Conservation (phyloP, 1,139 yeast genomes). For the Nakaseomyces bracarensis region DNA sequence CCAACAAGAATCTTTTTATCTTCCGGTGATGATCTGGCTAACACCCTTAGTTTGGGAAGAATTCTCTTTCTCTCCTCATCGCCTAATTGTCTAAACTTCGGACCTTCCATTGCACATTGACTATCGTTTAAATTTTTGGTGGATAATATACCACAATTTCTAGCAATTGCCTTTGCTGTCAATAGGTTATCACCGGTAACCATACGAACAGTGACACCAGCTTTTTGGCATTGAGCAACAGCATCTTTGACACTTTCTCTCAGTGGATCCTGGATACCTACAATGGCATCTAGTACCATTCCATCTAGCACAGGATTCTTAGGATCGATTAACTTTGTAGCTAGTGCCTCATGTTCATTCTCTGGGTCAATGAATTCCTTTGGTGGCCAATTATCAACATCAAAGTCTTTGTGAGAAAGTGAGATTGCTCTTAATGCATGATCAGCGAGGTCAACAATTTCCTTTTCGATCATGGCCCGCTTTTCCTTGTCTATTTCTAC, state of each 20-base stretch:
- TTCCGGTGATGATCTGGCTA: constrained; percentile 93
- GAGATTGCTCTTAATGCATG: constrained; percentile 81
- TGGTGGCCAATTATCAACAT: constrained; percentile 59
- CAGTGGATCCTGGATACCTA: constrained; percentile 92
- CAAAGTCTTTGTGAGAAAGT: constrained; percentile 67
- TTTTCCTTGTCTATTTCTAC: constrained; percentile 25
- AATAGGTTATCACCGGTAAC: constrained; percentile 91
- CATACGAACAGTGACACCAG: constrained; percentile 95
- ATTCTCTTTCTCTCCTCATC: constrained; percentile 48
- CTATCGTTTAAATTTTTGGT: constrained; percentile 46
- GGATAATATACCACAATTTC: constrained; percentile 70
- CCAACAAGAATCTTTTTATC: constrained; percentile 84
- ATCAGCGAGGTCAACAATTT: constrained; percentile 59
- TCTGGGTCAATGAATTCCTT: constrained; percentile 33
- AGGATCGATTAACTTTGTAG: constrained; percentile 39
- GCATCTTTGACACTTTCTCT: constrained; percentile 88
- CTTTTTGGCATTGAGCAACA: constrained; percentile 71
- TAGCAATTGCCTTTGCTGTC: constrained; percentile 87
- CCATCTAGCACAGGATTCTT: constrained; percentile 14
- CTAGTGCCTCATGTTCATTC: constrained; percentile 38
- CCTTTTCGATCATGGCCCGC: constrained; percentile 32
- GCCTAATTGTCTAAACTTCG: constrained; percentile 63
- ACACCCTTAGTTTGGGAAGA: constrained; percentile 67
- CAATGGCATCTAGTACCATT: constrained; percentile 56
- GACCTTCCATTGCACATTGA: constrained; percentile 84